Evolutionary conservation across 371 early-diverging fungal species (phyloP), one percentile per base, ranked within the genome.

Genomic region (Batkoa obscura): DNA sequence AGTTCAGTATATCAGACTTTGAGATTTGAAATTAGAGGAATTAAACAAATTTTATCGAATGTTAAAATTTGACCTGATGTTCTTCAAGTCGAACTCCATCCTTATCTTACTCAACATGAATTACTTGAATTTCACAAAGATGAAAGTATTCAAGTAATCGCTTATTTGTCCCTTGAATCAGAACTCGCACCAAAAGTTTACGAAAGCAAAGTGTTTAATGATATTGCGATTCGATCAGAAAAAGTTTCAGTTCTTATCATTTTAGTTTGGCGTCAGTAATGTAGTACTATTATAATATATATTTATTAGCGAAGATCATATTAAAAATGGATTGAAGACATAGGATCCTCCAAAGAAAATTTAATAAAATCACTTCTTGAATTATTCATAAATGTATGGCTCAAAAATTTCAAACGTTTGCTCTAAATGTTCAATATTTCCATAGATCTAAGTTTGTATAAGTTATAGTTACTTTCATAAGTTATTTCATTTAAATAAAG

Each of bases 51-150:
- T 55, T 58, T 73, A 42, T 65, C 67, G 0, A 72, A 73, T 60
- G 73, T 71, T 31, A 69, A 66, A 55, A 64, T 73, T 58, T 66
- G 61, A 45, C 73, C 72, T 31, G 62, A 68, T 0, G 65, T 74
- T 53, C 59, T 69, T 12, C 87, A 90, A 68, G 66, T 80, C 35
- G 81, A 87, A 58, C 64, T 71, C 34, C 80, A 83, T 60, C 84
- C 84, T 4, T 79, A 80, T 58, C 68, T 81, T 41, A 73, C 72
- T 43, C 81, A 83, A 52, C 58, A 65, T n/a, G 65, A 66, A 8
- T 57, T 79, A 9, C 64, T 72, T 53, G 66, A 71, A 49, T 77
- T 61, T 60, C 68, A 64, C 12, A 61, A 72, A 56, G 54, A 60
- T 43, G 60, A 72, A 56, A 68, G 69, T 46, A 65, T 76, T 49